Conservation (phyloP, 192 early-diverging fungal species). For the Entomortierella lignicola region DNA sequence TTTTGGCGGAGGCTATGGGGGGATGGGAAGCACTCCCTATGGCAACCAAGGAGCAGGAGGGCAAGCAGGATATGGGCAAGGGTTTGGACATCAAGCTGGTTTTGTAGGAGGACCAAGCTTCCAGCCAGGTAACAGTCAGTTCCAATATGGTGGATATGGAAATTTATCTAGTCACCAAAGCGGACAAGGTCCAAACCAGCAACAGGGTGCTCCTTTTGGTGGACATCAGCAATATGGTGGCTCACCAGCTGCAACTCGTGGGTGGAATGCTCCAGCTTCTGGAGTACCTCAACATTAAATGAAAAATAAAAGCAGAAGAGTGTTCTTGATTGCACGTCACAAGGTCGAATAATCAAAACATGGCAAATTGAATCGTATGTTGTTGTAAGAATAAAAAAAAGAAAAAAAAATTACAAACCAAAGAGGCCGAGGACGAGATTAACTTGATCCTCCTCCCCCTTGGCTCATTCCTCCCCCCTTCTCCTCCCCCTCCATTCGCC, state of each 20-base stretch:
- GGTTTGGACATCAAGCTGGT: slow-evolving; percentile 18
- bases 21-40: slow-evolving; percentile 28
- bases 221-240: slow-evolving; percentile 22
- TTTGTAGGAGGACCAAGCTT: slow-evolving; percentile 16
- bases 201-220: slow-evolving; percentile 14
- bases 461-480: background rate
- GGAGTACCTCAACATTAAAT: too few species aligned
- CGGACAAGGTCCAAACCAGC: background rate
- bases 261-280: slow-evolving; percentile 9
- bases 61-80: slow-evolving; percentile 22
- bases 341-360: background rate
- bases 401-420: too few species aligned
- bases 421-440: background rate
- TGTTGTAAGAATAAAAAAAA: background rate
- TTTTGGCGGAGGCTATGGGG: slow-evolving; percentile 31
- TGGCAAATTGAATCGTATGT: background rate
- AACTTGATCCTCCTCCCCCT: background rate
- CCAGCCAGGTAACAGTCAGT: slow-evolving; percentile 20
- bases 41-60: slow-evolving; percentile 15
- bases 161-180: slow-evolving; percentile 1
- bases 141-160: slow-evolving; percentile 20
- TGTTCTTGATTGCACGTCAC: slow-evolving; percentile 6
- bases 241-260: background rate
- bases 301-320: too few species aligned
- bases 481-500: background rate